A percentile compares a stretch with the other conserved stretches of the same genome.
phyloP scores from a whole-genome alignment of 176 grass and related monocot species.

The Canna indica region DNA sequence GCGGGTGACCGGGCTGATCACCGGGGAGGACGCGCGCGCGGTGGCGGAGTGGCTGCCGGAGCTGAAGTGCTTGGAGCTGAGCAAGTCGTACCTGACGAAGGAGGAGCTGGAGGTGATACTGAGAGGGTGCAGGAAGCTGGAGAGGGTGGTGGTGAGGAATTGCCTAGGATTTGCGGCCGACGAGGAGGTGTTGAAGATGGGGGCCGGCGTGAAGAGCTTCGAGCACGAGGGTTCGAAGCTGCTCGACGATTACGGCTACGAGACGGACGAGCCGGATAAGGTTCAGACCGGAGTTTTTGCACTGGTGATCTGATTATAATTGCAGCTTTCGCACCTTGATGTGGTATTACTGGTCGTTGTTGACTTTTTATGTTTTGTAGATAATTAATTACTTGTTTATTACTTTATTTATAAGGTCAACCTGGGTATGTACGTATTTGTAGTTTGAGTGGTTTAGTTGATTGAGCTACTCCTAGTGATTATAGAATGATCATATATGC shows the following conservation, averaged over 20 bases:
- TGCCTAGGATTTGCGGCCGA: constrained; percentile 3
- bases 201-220: not conserved
- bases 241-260: not conserved
- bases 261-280: not conserved
- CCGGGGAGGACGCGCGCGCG: not conserved
- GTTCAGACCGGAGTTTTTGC: not conserved
- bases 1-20: not conserved
- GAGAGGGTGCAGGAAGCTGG: not conserved
- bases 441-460: too few relatives aligned
- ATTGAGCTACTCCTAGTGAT: too few relatives aligned
- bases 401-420: too few relatives aligned
- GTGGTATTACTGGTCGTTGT: too few relatives aligned
- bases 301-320: too few relatives aligned
- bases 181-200: not conserved
- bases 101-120: not conserved
- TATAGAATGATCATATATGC: too few relatives aligned
- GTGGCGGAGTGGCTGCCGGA: not conserved
- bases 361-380: too few relatives aligned
- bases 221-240: constrained; percentile 8
- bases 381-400: too few relatives aligned
- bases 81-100: not conserved
- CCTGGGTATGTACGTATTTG: too few relatives aligned
- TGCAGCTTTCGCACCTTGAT: too few relatives aligned
- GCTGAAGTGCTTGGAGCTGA: not conserved
- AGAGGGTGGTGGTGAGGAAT: not conserved